phyloP scores from a whole-genome alignment of 2,329 filamentous ascomycete genomes.

The Aspergillus persii region DNA sequence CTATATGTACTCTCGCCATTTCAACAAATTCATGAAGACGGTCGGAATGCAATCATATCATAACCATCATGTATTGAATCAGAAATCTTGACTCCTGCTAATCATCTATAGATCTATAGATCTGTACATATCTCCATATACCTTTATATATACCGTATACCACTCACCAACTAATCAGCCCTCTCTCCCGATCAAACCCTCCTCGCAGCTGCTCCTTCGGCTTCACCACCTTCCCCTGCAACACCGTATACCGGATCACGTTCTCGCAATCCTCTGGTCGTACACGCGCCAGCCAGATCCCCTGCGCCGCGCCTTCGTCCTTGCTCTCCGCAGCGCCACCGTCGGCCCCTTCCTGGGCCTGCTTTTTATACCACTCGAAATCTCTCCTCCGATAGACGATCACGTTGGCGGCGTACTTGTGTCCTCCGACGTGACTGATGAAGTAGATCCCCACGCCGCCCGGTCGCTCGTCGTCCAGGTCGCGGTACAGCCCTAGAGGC shows the following conservation, averaged over 20 bases:
- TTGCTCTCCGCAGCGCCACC: slow-evolving; percentile 25
- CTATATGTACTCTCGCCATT: too few species aligned
- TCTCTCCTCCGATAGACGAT: slow-evolving; percentile 75
- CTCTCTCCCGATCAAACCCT: slow-evolving; percentile 81
- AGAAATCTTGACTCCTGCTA: too few species aligned
- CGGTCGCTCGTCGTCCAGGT: slow-evolving; percentile 81
- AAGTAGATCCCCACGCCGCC: slow-evolving; percentile 96
- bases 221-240: slow-evolving; percentile 94
- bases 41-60: too few species aligned
- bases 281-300: slow-evolving; percentile 88
- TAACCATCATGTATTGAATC: too few species aligned
- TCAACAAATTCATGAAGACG: too few species aligned
- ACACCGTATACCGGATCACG: slow-evolving; percentile 79
- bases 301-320: slow-evolving; percentile 69
- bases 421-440: slow-evolving; percentile 91
- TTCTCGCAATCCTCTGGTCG: slow-evolving; percentile 89
- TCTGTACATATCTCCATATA: not conserved
- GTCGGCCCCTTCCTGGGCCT: slow-evolving; percentile 15
- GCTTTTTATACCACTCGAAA: slow-evolving; percentile 35
- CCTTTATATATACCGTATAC: not conserved
- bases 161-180: slow-evolving; percentile 79
- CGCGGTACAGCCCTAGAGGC: slow-evolving; percentile 78
- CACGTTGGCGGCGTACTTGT: slow-evolving; percentile 94
- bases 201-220: slow-evolving; percentile 80
- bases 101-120: not conserved